Conservation (phyloP, 768 basidiomycete genomes). For the Podaxis sp. region DNA sequence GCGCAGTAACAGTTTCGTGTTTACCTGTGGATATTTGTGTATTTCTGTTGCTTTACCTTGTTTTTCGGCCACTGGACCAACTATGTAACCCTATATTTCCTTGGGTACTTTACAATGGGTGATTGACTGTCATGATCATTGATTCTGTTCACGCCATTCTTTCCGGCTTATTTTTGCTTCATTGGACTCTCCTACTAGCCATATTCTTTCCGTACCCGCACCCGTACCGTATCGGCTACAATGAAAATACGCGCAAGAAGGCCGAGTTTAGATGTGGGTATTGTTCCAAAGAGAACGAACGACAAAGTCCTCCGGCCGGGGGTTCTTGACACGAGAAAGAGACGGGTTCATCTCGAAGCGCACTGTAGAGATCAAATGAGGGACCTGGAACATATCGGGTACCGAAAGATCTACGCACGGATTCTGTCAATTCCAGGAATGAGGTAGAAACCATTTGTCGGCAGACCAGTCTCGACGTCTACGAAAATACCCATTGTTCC, state of each 20-base stretch:
- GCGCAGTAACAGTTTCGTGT: not conserved
- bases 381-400: slow-evolving; percentile 34
- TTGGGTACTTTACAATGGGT: not conserved
- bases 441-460: slow-evolving; percentile 51
- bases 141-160: not conserved
- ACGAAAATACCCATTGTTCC: slow-evolving; percentile 52
- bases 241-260: not conserved
- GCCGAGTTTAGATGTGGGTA: slow-evolving; percentile 27
- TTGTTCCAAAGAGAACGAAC: slow-evolving; percentile 53
- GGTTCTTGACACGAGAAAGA: slow-evolving; percentile 33
- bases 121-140: not conserved
- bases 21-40: not conserved
- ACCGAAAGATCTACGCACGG: slow-evolving; percentile 26
- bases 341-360: slow-evolving; percentile 9
- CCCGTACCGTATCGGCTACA: not conserved
- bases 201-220: not conserved
- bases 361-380: slow-evolving; percentile 16
- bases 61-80: not conserved
- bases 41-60: not conserved
- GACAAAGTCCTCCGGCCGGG: slow-evolving; percentile 40
- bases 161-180: not conserved
- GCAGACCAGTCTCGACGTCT: slow-evolving; percentile 34
- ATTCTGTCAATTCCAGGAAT: slow-evolving; percentile 51
- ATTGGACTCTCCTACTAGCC: too few relatives aligned
- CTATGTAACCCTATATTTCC: not conserved